Evolutionary conservation across 768 basidiomycete species (phyloP), one percentile per base, ranked within the genome.

Genomic region (Epithele typhae): DNA sequence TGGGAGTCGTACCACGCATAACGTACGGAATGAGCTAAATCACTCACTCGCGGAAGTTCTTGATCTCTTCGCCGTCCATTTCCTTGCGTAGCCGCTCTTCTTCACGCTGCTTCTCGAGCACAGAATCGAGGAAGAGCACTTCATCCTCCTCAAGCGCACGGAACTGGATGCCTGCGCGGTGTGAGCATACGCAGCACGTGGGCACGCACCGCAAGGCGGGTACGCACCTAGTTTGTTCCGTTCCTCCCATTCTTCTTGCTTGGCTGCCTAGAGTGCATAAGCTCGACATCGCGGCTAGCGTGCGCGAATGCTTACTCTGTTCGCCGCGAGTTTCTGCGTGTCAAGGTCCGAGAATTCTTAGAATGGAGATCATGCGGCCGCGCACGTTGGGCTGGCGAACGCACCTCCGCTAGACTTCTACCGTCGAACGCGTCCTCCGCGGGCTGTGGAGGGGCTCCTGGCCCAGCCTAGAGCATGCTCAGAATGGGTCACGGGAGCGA

Each of bases 221-320:
- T n/a, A 49, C 60, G 21, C 46, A 67, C 66, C 75, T 67, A 92
- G 77, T 63, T 90, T 91, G 50, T 81, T 88, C 62, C 87, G 87
- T 64, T 90, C 87, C 61, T 92, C 90, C 87, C 88, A 92, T 79
- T 92, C 87, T 64, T 92, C 90, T 67, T 92, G 88, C 64, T 92
- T 91, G 54, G 87, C 88, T 59, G 83, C 80, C 87, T 90, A 57
- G 52, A 53, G 48, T 44, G 44, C 54, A 51, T 62, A 40, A 58
- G 60, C 51, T 34, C 51, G 49, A 43, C 43, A 45, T 36, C 33
- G 45, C 37, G 40, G 23, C 23, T 41, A 35, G 39, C 42, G 35
- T 25, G 40, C 24, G 38, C 51, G 4, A 45, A 25, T 45, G 62
- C 72, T 63, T 63, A 88, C 88, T 75, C 78, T 87, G 64, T 92